These are phyloP conservation scores for Leccinum variicolor DNA, from an alignment of 768 basidiomycete genomes.

Conservation along the genomic window DNA sequence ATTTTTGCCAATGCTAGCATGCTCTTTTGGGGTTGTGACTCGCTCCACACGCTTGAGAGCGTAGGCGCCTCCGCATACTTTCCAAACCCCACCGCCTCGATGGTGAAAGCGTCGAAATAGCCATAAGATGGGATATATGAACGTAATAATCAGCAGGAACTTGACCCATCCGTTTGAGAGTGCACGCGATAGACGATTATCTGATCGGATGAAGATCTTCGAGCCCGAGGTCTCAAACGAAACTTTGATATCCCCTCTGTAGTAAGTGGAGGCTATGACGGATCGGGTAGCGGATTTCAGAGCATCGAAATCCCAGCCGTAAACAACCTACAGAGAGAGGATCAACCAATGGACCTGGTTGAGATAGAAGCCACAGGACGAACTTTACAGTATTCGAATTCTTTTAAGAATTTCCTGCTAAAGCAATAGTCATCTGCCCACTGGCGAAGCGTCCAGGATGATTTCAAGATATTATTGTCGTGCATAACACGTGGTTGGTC, in stretches of 20 bases:
- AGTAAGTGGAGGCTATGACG: slow-evolving; percentile 38
- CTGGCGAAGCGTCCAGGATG: slow-evolving; percentile 60
- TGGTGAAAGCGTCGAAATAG: slow-evolving; percentile 67
- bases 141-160: slow-evolving; percentile 60
- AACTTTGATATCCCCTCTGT: slow-evolving; percentile 40
- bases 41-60: slow-evolving; percentile 50
- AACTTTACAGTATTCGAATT: slow-evolving; percentile 74
- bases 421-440: slow-evolving; percentile 86
- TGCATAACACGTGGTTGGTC: slow-evolving; percentile 28
- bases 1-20: slow-evolving; percentile 1
- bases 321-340: slow-evolving; percentile 41
- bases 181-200: slow-evolving; percentile 61
- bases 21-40: slow-evolving; percentile 12
- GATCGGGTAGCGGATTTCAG: slow-evolving; percentile 38
- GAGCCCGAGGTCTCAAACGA: slow-evolving; percentile 45
- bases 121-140: slow-evolving; percentile 83
- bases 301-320: slow-evolving; percentile 53
- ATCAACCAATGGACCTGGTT: slow-evolving; percentile 15
- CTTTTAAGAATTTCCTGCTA: slow-evolving; percentile 68
- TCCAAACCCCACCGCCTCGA: slow-evolving; percentile 71
- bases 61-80: slow-evolving; percentile 73
- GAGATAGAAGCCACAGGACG: neutral
- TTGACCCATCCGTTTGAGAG: slow-evolving; percentile 72
- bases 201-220: slow-evolving; percentile 62
- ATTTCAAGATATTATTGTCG: slow-evolving; percentile 35